Conservation (phyloP, 1,284 basidiomycete species). For the Rhodofomes roseus region DNA sequence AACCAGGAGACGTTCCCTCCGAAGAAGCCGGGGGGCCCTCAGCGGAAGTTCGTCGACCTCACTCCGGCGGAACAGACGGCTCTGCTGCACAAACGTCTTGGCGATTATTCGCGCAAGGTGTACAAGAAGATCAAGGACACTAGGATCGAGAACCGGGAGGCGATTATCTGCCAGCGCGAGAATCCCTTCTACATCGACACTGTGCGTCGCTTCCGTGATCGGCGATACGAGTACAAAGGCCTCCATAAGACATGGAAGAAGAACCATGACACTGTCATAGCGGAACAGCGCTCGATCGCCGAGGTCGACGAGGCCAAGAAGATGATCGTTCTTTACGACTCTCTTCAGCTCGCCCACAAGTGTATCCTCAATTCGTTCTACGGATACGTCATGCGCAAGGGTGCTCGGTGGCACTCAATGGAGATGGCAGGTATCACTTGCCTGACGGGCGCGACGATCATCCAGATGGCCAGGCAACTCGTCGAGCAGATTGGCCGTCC, state of each 20-base stretch:
- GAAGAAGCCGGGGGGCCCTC: constrained; percentile 68
- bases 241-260: constrained; percentile 99
- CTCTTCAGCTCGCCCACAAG: constrained; percentile 99
- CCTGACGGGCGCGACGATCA: constrained; percentile 97
- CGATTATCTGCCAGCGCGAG: constrained; percentile 97
- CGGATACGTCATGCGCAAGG: constrained; percentile 99
- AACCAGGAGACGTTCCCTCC: constrained; percentile 94
- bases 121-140: constrained; percentile 99
- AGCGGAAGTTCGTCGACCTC: constrained; percentile 84
- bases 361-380: constrained; percentile 99
- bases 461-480: constrained; percentile 98
- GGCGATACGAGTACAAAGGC: constrained; percentile 99
- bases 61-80: constrained; percentile 87
- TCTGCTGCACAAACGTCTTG: constrained; percentile 92
- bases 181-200: constrained; percentile 99
- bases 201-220: constrained; percentile 94
- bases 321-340: constrained; percentile 99
- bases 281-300: constrained; percentile 68
- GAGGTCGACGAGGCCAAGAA: constrained; percentile 98
- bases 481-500: constrained; percentile 98
- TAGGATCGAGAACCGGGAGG: constrained; percentile 89
- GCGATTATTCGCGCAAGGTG: constrained; percentile 98
- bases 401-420: constrained; percentile 99
- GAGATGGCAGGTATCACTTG: constrained; percentile 99
- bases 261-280: constrained; percentile 79